phyloP scores from a whole-genome alignment of 768 basidiomycete species.

The Hygrophoropsis aurantiaca region DNA sequence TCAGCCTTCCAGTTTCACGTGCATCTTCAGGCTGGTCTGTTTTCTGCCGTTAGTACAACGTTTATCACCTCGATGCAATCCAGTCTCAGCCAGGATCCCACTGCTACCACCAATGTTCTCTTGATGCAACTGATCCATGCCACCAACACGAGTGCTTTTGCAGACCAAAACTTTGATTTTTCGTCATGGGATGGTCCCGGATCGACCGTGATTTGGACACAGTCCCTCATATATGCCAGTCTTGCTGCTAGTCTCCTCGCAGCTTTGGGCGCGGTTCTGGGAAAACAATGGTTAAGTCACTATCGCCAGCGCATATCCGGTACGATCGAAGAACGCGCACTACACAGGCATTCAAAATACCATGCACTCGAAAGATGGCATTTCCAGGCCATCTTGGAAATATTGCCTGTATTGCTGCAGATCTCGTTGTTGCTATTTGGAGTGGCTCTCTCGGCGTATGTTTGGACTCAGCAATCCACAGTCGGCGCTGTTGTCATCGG shows the following conservation, averaged over 20 bases:
- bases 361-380: constrained; percentile 13
- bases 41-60: constrained; percentile 13
- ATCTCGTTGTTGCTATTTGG: constrained; percentile 13
- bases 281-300: constrained; percentile 27
- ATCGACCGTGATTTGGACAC: too few species aligned
- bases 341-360: too few species aligned
- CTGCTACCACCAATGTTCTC: too few species aligned
- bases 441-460: constrained; percentile 8
- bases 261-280: constrained; percentile 22
- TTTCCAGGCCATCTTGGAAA: constrained; percentile 11
- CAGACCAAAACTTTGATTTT: neutral
- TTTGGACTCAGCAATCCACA: constrained; percentile 7
- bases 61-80: constrained; percentile 21
- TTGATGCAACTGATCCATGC: constrained; percentile 19
- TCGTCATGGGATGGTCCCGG: constrained; percentile 16
- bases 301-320: constrained; percentile 17
- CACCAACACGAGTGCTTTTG: constrained; percentile 10
- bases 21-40: constrained; percentile 12
- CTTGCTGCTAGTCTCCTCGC: constrained; percentile 21
- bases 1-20: neutral
- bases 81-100: constrained; percentile 29
- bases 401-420: constrained; percentile 12
- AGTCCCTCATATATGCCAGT: constrained; percentile 22
- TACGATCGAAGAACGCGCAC: constrained; percentile 17
- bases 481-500: constrained; percentile 7